These are phyloP conservation scores for Aphanomyces astaci DNA, from an alignment of 352 stramenopile genomes.

Conservation along the genomic window DNA sequence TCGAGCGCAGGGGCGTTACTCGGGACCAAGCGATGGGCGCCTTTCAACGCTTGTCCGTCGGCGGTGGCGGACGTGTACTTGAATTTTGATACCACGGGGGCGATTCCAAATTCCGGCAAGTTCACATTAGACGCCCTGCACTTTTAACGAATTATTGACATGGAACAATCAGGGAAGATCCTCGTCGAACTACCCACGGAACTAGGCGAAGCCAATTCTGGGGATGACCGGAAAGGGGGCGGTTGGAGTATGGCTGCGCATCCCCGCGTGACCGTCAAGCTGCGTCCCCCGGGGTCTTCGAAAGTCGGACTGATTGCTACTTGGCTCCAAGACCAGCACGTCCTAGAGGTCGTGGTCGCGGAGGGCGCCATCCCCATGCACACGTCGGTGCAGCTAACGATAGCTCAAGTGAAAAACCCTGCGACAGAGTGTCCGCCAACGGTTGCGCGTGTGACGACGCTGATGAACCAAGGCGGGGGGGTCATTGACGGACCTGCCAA, in stretches of 20 bases:
- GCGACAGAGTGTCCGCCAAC: not conserved
- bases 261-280: conserved; percentile 29
- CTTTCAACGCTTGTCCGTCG: conserved; percentile 47
- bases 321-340: conserved; percentile 45
- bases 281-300: conserved; percentile 32
- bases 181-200: conserved; percentile 37
- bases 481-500: conserved; percentile 54
- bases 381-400: conserved; percentile 34
- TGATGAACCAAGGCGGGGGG: conserved; percentile 32
- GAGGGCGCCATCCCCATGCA: conserved; percentile 29
- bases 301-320: conserved; percentile 29
- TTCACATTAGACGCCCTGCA: too few species aligned
- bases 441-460: conserved; percentile 40
- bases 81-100: conserved; percentile 36
- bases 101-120: conserved; percentile 29
- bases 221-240: conserved; percentile 22
- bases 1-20: conserved; percentile 25
- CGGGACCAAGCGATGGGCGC: conserved; percentile 40
- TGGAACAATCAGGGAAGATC: conserved; percentile 28
- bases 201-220: not conserved
- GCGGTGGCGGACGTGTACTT: conserved; percentile 49
- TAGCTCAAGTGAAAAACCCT: conserved; percentile 46
- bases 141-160: too few species aligned
- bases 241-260: conserved; percentile 55
- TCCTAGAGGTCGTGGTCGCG: conserved; percentile 43